Evolutionary conservation across 768 basidiomycete species (phyloP).

Genomic region (Collybia nuda): DNA sequence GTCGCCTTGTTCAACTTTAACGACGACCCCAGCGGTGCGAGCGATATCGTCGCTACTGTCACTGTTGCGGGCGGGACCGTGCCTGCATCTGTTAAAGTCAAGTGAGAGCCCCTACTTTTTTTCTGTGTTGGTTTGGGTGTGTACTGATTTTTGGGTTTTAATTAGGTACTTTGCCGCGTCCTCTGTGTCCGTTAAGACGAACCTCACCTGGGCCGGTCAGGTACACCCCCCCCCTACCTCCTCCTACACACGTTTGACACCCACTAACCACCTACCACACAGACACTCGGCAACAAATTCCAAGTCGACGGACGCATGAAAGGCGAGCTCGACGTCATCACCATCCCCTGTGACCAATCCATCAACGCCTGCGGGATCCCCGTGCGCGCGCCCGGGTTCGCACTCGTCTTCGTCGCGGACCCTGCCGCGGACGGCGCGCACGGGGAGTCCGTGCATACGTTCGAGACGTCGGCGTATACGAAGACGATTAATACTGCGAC

Average conservation of each 20-base stretch:
- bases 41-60: constrained; percentile 50
- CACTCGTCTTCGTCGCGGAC: constrained; percentile 68
- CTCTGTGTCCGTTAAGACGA: constrained; percentile 57
- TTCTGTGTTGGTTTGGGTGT: no score
- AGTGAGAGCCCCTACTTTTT: constrained; percentile 31
- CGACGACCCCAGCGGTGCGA: constrained; percentile 54
- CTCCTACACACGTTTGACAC: neutral
- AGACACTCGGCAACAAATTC: constrained; percentile 65
- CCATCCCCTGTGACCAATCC: constrained; percentile 55
- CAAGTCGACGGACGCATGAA: constrained; percentile 67
- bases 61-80: constrained; percentile 39
- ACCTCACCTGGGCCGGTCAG: constrained; percentile 81
- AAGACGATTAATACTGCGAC: constrained; percentile 52
- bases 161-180: constrained; percentile 55
- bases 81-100: constrained; percentile 52
- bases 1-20: constrained; percentile 73
- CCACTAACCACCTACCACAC: neutral
- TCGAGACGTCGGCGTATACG: constrained; percentile 56
- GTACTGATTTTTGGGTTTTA: neutral
- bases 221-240: constrained; percentile 27
- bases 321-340: constrained; percentile 54
- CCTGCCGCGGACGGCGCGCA: constrained; percentile 31
- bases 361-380: constrained; percentile 57
- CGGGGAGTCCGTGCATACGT: constrained; percentile 40
- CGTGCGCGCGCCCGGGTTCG: constrained; percentile 72